These are phyloP conservation scores for Claviceps monticola DNA, from an alignment of 2,329 filamentous ascomycete genomes.

Conservation along the genomic window DNA sequence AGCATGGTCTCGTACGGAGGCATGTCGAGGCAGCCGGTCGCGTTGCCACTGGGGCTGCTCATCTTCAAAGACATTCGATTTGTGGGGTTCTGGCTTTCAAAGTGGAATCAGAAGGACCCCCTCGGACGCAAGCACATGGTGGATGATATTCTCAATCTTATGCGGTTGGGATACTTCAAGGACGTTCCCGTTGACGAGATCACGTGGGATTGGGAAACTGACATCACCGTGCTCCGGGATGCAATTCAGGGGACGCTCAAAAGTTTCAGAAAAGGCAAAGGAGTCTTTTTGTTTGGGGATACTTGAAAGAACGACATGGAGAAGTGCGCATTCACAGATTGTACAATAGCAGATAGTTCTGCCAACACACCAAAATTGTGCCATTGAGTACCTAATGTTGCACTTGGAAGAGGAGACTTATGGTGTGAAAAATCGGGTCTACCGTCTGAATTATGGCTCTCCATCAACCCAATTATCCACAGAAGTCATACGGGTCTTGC, in stretches of 20 bases:
- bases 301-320: constrained; percentile 22
- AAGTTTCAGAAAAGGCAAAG: constrained; percentile 79
- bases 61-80: constrained; percentile 91
- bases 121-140: constrained; percentile 66
- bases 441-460: too few relatives aligned
- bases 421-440: not conserved
- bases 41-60: constrained; percentile 66
- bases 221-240: constrained; percentile 50
- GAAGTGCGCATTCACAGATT: not conserved
- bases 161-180: constrained; percentile 61
- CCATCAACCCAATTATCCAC: too few relatives aligned
- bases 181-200: constrained; percentile 75
- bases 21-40: constrained; percentile 80
- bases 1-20: constrained; percentile 89
- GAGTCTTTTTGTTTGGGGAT: constrained; percentile 68
- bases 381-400: not conserved
- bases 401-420: not conserved
- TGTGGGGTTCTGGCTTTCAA: constrained; percentile 88
- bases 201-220: constrained; percentile 70
- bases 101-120: constrained; percentile 67
- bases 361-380: not conserved
- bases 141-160: constrained; percentile 68
- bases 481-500: too few relatives aligned
- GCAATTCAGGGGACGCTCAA: constrained; percentile 73
- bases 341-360: constrained; percentile 1